Evolutionary conservation across 345 rosid species (phyloP), one percentile per base, ranked within the genome.

Genomic region (Hirschfeldia incana): DNA sequence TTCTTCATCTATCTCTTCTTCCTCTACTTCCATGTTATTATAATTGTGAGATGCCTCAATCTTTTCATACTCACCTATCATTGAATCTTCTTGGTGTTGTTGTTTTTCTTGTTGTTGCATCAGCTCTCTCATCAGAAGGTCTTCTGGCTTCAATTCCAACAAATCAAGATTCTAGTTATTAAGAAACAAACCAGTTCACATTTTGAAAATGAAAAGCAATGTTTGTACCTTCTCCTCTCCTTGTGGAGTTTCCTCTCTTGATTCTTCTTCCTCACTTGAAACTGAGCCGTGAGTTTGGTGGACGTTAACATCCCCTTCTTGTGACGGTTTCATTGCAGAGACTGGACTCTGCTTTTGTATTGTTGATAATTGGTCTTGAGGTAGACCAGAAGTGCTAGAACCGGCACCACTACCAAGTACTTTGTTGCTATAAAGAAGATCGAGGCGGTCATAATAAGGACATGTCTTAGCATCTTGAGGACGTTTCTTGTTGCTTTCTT

Each of bases 401-500:
- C 76, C 71, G 1, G 59, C 66, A 64, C 69, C 62, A 39, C 66
- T 39, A 26, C 84, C 86, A 13, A 88, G 69, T 64, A 76, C 80
- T 85, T 85, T 92, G 81, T 83, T 85, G 72, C 80, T 86, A 80
- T 92, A 86, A 8, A 92, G 88, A 59, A 87, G 89, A 72, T 92
- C 97, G 4, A 92, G 97, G 6, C 89, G 88, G 46, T 92, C 89
- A 81, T 91, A 92, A 72, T 92, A 92, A 37, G 97, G 97, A 77
- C 97, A 92, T 3, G 97, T 92, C 72, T 92, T 92, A 71, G 94
- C 91, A 76, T 91, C 97, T 65, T 88, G 90, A n/a, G 92, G 92
- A 51, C 97, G 90, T 81, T 80, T 83, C 86, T 89, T 91, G 78
- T 85, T 89, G 70, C 94, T 86, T 77, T 92, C 97, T 81, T 92